Evolutionary conservation across 306 rosid genomes (phyloP).

Genomic region (Sesbania bispinosa): DNA sequence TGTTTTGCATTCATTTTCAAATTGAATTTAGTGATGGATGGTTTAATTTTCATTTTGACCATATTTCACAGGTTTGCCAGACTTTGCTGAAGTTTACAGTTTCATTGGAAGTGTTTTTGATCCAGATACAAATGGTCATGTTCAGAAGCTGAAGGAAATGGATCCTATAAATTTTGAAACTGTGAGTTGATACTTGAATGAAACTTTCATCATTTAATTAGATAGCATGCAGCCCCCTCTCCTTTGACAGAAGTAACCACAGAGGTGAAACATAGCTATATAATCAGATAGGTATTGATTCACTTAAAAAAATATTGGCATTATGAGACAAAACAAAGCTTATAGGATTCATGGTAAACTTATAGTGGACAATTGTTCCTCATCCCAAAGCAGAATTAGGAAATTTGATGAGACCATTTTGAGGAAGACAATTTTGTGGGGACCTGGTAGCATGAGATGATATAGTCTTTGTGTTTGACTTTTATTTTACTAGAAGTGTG

Average conservation of each 20-base stretch:
- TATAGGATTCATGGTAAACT: neutral
- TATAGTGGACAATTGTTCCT: neutral
- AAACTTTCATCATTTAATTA: conserved; percentile 7
- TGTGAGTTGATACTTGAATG: conserved; percentile 58
- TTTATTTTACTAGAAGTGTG: neutral
- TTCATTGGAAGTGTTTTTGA: conserved; percentile 93
- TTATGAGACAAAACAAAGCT: neutral
- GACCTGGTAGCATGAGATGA: neutral
- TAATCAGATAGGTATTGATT: neutral
- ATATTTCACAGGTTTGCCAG: conserved; percentile 64
- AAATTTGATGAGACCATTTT: neutral
- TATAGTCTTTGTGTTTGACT: neutral
- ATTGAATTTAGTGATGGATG: neutral
- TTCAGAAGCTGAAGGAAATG: conserved; percentile 88
- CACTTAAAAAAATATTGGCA: neutral
- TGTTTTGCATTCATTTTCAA: conserved; percentile 7
- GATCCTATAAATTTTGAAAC: conserved; percentile 94
- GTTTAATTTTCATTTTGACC: conserved; percentile 5
- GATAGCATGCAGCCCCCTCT: neutral
- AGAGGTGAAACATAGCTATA: conserved; percentile 9
- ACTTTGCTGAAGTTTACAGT: conserved; percentile 84
- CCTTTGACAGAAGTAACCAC: neutral
- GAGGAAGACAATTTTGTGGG: neutral
- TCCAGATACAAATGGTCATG: conserved; percentile 72
- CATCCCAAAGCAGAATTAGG: neutral